Percentiles rank a stretch among this genome's conserved stretches.
These are phyloP conservation scores for Brachypodium distachyon DNA, from an alignment of 202 grass and related monocot species.

Conservation along the genomic window DNA sequence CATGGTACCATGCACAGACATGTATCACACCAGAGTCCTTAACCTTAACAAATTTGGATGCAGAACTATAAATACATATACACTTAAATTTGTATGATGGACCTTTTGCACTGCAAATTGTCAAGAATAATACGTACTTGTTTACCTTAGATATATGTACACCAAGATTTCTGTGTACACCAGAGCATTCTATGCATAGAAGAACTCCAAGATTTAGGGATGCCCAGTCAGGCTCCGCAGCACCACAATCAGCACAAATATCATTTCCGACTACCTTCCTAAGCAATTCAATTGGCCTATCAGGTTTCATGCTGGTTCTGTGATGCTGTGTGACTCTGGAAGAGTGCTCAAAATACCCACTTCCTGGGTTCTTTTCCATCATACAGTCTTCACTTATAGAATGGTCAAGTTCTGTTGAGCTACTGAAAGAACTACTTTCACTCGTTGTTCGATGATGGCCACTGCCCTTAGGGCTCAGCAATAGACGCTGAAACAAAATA, in stretches of 20 bases:
- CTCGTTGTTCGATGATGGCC: constrained; percentile 70
- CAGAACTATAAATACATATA: not conserved
- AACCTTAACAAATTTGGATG: not conserved
- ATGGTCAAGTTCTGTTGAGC: constrained; percentile 85
- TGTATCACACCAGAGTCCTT: not conserved
- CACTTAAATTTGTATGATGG: not conserved
- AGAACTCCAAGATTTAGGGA: constrained; percentile 92
- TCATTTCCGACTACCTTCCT: constrained; percentile 85
- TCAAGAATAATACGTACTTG: not conserved
- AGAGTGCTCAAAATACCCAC: constrained; percentile 76
- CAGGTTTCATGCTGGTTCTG: constrained; percentile 68
- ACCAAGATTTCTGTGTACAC: constrained; percentile 93
- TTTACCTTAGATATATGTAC: constrained; percentile 99
- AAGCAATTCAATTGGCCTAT: constrained; percentile 95
- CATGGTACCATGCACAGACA: not conserved
- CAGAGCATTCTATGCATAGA: constrained; percentile 96
- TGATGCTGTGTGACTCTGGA: constrained; percentile 63
- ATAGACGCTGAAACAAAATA: constrained; percentile 64
- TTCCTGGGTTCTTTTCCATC: constrained; percentile 60
- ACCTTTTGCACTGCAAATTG: constrained; percentile 8
- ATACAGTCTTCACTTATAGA: constrained; percentile 63
- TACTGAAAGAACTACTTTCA: constrained; percentile 78
- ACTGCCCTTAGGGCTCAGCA: constrained; percentile 53
- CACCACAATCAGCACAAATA: constrained; percentile 84
- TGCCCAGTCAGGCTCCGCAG: constrained; percentile 90